Evolutionary conservation across 2,329 filamentous ascomycete genomes (phyloP).

Genomic region (Xylaria sp.): DNA sequence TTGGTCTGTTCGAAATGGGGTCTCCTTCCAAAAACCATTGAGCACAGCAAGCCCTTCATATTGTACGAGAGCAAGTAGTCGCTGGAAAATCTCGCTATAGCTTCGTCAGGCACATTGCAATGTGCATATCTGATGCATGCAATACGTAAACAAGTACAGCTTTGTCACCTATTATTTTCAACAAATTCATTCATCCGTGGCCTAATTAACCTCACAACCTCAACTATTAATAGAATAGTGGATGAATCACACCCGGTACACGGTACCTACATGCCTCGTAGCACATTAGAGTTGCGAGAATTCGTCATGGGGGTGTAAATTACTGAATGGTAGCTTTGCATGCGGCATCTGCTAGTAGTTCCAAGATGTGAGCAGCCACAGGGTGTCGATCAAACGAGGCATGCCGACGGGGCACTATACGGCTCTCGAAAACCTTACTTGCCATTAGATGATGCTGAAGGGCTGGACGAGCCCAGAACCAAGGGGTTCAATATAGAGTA

Average conservation of each 20-base stretch:
- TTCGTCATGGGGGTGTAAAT: background rate
- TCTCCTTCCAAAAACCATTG: background rate
- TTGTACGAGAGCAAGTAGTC: background rate
- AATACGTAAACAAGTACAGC: background rate
- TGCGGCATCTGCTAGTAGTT: background rate
- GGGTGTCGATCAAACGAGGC: background rate
- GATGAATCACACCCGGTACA: background rate
- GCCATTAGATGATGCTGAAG: conserved; percentile 9
- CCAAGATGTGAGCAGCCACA: background rate
- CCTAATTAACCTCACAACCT: background rate
- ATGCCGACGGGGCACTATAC: conserved; percentile 1
- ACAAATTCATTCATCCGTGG: background rate
- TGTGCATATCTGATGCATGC: background rate
- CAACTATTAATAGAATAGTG: conserved; percentile 19
- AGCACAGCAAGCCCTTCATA: background rate
- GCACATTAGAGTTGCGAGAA: conserved; percentile 6
- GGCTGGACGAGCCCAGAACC: conserved; percentile 25
- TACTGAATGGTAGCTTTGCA: background rate
- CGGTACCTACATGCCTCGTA: background rate
- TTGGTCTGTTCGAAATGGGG: background rate
- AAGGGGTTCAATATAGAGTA: background rate
- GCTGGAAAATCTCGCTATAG: background rate
- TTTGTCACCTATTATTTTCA: background rate
- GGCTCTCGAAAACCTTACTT: background rate
- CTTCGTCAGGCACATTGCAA: background rate